Percentiles rank a stretch among this genome's conserved stretches.
These are phyloP conservation scores for Trichoderma citrinoviride DNA, from an alignment of 2,329 filamentous ascomycete genomes.

Conservation along the genomic window DNA sequence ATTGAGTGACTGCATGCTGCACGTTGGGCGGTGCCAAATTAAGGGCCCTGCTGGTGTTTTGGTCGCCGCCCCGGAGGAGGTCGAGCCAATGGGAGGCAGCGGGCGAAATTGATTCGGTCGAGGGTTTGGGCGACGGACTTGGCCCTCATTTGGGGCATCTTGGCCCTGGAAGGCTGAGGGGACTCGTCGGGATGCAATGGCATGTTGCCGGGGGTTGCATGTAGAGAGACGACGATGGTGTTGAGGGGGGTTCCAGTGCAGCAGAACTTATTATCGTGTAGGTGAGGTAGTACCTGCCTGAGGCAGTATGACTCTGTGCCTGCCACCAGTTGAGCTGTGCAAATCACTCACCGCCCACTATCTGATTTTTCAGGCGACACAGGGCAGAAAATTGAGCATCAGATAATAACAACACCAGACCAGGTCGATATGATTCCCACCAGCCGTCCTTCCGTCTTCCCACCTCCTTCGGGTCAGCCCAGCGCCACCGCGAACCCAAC, in stretches of 20 bases:
- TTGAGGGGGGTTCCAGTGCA: neutral
- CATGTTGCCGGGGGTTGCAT: neutral
- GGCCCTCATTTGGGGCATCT: neutral
- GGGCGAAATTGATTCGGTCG: conserved; percentile 7
- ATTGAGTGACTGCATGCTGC: neutral
- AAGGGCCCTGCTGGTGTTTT: conserved; percentile 19
- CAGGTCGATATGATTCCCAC: too few relatives aligned
- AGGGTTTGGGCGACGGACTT: conserved; percentile 2
- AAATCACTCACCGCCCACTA: too few relatives aligned
- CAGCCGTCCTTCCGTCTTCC: neutral
- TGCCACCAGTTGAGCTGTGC: too few relatives aligned
- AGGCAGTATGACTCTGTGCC: too few relatives aligned
- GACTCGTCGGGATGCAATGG: neutral
- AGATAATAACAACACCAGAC: neutral
- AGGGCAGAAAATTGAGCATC: too few relatives aligned
- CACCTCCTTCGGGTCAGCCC: neutral
- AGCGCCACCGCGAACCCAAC: neutral
- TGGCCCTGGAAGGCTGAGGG: neutral
- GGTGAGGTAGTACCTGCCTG: too few relatives aligned
- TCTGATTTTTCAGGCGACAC: too few relatives aligned
- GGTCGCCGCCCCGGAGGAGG: neutral
- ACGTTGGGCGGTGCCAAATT: conserved; percentile 11
- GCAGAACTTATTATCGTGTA: neutral
- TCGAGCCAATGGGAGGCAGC: conserved; percentile 6
- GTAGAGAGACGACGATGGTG: neutral